phyloP scores from a whole-genome alignment of 192 early-diverging fungal genomes.

The Coemansia sp. region DNA sequence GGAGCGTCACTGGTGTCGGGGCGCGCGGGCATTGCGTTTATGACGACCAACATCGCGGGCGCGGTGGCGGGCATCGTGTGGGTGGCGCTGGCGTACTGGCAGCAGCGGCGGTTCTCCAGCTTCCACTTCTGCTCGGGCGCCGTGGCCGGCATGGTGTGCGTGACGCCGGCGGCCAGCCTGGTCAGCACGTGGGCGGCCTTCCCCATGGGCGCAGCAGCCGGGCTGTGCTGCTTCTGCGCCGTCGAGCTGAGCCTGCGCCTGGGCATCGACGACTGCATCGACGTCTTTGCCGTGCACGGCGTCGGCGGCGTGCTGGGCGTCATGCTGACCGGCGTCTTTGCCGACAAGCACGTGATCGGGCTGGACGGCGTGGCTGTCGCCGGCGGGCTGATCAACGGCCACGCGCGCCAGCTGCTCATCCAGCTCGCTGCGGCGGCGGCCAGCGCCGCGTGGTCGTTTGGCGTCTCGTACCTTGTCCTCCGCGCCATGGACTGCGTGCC shows the following conservation, averaged over 20 bases:
- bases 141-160: slow-evolving; percentile 85
- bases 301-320: slow-evolving; percentile 76
- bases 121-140: slow-evolving; percentile 91
- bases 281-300: slow-evolving; percentile 81
- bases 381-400: slow-evolving; percentile 71
- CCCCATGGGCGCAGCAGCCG: slow-evolving; percentile 74
- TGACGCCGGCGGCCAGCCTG: slow-evolving; percentile 85
- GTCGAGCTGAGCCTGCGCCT: slow-evolving; percentile 66
- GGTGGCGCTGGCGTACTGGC: slow-evolving; percentile 73
- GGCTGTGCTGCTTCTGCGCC: slow-evolving; percentile 67
- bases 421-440: slow-evolving; percentile 69
- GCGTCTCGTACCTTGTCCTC: slow-evolving; percentile 60
- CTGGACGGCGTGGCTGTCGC: slow-evolving; percentile 61
- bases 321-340: slow-evolving; percentile 92
- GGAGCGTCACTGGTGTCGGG: slow-evolving; percentile 71
- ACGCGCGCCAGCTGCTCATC: slow-evolving; percentile 68
- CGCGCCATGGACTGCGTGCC: slow-evolving; percentile 61
- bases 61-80: slow-evolving; percentile 88
- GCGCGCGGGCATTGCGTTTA: slow-evolving; percentile 76
- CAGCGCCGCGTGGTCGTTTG: slow-evolving; percentile 67
- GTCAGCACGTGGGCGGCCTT: slow-evolving; percentile 74
- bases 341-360: slow-evolving; percentile 70
- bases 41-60: too few relatives aligned
- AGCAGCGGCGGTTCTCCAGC: slow-evolving; percentile 83
- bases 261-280: slow-evolving; percentile 80